phyloP scores from a whole-genome alignment of 129 eudicot species.

The Escallonia rubra region DNA sequence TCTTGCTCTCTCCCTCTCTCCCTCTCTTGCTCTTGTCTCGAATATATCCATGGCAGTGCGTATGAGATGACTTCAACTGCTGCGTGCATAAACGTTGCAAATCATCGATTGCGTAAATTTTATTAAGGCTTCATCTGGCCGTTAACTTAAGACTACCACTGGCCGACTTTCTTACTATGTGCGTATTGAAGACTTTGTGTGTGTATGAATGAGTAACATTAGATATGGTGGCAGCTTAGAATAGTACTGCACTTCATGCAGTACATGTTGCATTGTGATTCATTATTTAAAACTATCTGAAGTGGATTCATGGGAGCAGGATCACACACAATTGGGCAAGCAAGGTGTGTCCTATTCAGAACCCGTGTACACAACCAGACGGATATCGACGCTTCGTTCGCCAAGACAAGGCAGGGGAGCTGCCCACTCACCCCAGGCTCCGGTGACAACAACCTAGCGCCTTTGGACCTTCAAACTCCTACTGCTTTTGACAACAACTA shows the following conservation, averaged over 20 bases:
- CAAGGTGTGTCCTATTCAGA: constrained; percentile 54
- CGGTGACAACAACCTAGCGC: constrained; percentile 26
- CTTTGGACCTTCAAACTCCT: constrained; percentile 24
- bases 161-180: too few species aligned
- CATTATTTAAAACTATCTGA: neutral
- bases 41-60: too few species aligned
- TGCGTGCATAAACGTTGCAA: too few species aligned
- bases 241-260: neutral
- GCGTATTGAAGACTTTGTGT: too few species aligned
- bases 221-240: too few species aligned
- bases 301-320: constrained; percentile 17
- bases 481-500: constrained; percentile 25
- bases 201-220: too few species aligned
- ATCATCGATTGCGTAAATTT: too few species aligned
- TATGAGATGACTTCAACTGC: neutral
- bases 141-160: too few species aligned
- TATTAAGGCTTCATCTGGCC: too few species aligned
- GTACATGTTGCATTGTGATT: neutral
- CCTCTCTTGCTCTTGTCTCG: neutral
- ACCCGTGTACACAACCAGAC: constrained; percentile 49
- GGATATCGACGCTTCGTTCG: constrained; percentile 51
- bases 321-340: constrained; percentile 67
- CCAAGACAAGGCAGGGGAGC: constrained; percentile 20
- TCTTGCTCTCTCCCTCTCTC: neutral
- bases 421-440: constrained; percentile 14